These are phyloP conservation scores for Entomortierella chlamydospora DNA, from an alignment of 192 early-diverging fungal species.

Conservation along the genomic window DNA sequence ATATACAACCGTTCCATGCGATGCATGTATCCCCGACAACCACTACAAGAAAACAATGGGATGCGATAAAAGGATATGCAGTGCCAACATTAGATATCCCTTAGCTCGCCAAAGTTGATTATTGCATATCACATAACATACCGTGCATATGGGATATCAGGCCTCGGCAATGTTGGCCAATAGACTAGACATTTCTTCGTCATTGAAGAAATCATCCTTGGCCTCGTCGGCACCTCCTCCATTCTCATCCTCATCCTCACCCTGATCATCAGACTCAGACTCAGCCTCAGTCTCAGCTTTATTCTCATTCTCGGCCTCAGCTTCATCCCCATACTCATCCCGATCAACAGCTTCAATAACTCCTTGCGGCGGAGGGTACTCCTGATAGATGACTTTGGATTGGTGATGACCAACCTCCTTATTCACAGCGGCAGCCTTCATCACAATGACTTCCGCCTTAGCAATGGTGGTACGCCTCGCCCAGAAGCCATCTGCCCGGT, in stretches of 20 bases:
- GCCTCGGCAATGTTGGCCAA: constrained; percentile 7
- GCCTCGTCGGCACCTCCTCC: background rate
- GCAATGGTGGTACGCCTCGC: constrained; percentile 14
- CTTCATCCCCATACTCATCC: background rate
- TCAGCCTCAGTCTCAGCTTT: background rate
- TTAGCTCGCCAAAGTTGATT: background rate
- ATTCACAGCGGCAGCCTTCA: constrained; percentile 16
- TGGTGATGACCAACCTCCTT: constrained; percentile 22
- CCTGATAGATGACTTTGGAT: constrained; percentile 13
- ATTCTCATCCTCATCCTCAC: constrained; percentile 5
- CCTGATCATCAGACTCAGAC: background rate
- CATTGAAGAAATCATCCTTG: constrained; percentile 6
- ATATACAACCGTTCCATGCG: no score
- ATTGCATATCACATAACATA: constrained; percentile 9
- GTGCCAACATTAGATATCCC: constrained; percentile 4
- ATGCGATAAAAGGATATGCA: no score
- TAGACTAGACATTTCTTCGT: constrained; percentile 4
- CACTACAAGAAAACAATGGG: background rate
- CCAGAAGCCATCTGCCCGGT: constrained; percentile 12
- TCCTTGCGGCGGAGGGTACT: background rate
- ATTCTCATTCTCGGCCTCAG: background rate
- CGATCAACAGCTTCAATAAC: background rate
- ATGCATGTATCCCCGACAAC: constrained; percentile 8
- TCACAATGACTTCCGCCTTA: constrained; percentile 14
- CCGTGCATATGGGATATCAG: background rate